Evolutionary conservation across 331 rosid genomes (phyloP).

Genomic region (Rhamnella rubrinervis): DNA sequence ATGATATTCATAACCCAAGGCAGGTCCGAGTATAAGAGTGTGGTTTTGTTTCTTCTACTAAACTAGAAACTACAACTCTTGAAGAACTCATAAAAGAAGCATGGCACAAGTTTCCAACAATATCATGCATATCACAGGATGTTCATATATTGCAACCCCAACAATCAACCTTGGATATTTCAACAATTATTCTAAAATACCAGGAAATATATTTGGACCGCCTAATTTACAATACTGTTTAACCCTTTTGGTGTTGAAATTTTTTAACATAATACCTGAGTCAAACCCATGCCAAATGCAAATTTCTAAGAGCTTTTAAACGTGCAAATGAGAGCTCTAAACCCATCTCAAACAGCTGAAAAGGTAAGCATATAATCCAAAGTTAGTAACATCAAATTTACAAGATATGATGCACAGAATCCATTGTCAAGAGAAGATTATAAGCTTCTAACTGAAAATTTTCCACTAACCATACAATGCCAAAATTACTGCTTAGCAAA

Average conservation of each 20-base stretch:
- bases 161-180: neutral
- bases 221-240: neutral
- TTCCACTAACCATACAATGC: neutral
- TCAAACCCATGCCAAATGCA: conserved; percentile 95
- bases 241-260: conserved; percentile 3
- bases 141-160: neutral
- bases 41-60: too few relatives aligned
- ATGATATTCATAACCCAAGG: too few relatives aligned
- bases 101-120: too few relatives aligned
- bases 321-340: conserved; percentile 98
- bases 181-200: neutral
- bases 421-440: neutral
- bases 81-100: too few relatives aligned
- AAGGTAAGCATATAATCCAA: conserved; percentile 28
- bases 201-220: neutral
- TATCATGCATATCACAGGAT: neutral
- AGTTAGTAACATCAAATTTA: neutral
- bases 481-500: neutral
- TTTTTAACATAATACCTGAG: conserved; percentile 67
- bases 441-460: neutral
- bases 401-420: neutral
- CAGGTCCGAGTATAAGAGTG: too few relatives aligned
- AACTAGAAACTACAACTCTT: too few relatives aligned
- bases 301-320: conserved; percentile 90
- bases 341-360: conserved; percentile 99